These are phyloP conservation scores for Aspergillus jensenii DNA, from an alignment of 2,329 filamentous ascomycete species.

Conservation along the genomic window DNA sequence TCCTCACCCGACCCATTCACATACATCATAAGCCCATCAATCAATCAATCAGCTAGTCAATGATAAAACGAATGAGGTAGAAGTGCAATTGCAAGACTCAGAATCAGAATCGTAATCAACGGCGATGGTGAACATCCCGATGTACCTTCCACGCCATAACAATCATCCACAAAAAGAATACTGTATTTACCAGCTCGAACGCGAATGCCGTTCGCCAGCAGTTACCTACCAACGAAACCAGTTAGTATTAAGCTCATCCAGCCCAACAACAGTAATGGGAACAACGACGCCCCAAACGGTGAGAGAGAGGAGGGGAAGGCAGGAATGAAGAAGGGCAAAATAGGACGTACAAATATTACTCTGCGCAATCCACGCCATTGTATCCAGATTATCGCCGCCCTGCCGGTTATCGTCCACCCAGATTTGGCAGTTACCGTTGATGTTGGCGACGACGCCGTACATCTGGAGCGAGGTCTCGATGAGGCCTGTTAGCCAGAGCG, in stretches of 20 bases:
- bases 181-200: constrained; percentile 62
- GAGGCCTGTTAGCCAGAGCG: constrained; percentile 61
- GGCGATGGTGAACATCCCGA: constrained; percentile 29
- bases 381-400: constrained; percentile 52
- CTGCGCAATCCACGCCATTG: constrained; percentile 63
- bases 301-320: background rate
- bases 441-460: constrained; percentile 56
- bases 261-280: background rate
- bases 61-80: background rate
- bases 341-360: constrained; percentile 57
- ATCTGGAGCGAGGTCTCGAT: constrained; percentile 64
- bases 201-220: constrained; percentile 65
- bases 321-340: background rate
- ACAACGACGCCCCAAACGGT: background rate
- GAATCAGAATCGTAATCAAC: background rate
- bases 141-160: constrained; percentile 59
- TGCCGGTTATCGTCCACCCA: constrained; percentile 52
- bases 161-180: constrained; percentile 68
- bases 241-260: background rate
- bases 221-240: constrained; percentile 44
- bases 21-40: background rate
- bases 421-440: constrained; percentile 59
- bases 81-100: background rate
- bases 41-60: background rate
- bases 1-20: background rate